These are phyloP conservation scores for Protomyces inundatus DNA, from an alignment of 1,139 yeast genomes.

Conservation along the genomic window DNA sequence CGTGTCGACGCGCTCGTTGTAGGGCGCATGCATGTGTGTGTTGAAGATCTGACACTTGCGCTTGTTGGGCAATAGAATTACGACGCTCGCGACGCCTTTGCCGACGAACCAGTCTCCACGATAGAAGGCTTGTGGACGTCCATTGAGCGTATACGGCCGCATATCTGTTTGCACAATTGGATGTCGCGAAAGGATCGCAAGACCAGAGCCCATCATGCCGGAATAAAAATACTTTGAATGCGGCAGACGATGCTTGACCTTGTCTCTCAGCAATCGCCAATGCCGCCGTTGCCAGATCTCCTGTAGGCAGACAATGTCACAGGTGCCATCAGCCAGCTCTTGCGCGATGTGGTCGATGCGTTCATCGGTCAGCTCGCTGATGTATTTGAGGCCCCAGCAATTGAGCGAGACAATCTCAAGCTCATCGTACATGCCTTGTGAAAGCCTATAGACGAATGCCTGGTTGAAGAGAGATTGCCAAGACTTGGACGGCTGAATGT, in stretches of 20 bases:
- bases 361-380: constrained; percentile 61
- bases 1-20: constrained; percentile 81
- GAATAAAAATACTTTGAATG: constrained; percentile 59
- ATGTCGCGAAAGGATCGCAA: constrained; percentile 73
- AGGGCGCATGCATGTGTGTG: constrained; percentile 97
- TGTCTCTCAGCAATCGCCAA: constrained; percentile 57
- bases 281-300: constrained; percentile 89
- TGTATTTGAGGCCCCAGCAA: constrained; percentile 85
- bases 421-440: background rate
- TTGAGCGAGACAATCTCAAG: constrained; percentile 34
- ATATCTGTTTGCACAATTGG: constrained; percentile 76
- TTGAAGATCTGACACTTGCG: constrained; percentile 72
- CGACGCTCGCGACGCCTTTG: constrained; percentile 74
- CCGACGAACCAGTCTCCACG: constrained; percentile 99
- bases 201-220: constrained; percentile 92
- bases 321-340: constrained; percentile 51
- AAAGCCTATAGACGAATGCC: too few relatives aligned
- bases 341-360: constrained; percentile 73
- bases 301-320: constrained; percentile 83
- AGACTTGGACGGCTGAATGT: too few relatives aligned
- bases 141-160: constrained; percentile 84
- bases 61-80: constrained; percentile 50
- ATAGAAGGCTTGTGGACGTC: constrained; percentile 86
- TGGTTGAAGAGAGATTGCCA: too few relatives aligned
- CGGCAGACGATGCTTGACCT: constrained; percentile 52